phyloP scores from a whole-genome alignment of 1,139 yeast genomes.

The Nakaseomyces delphensis region DNA sequence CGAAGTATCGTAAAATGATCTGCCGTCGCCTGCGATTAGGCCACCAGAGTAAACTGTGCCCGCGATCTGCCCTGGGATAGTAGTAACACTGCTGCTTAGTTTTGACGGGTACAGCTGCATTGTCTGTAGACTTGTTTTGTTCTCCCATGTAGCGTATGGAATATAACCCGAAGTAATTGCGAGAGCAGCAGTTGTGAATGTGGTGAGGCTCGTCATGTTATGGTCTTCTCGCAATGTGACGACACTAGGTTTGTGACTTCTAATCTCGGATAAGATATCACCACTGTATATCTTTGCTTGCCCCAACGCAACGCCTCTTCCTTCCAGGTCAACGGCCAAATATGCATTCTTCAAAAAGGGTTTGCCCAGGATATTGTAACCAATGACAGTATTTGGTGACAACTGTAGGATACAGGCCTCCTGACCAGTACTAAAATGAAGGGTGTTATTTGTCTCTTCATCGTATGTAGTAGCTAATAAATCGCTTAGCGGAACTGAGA shows the following conservation, averaged over 20 bases:
- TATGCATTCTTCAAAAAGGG: constrained; percentile 50
- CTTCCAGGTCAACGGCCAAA: constrained; percentile 61
- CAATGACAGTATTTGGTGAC: constrained; percentile 42
- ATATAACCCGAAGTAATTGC: constrained; percentile 38
- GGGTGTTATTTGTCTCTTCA: constrained; percentile 17
- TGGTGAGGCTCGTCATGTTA: not conserved
- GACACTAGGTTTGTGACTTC: not conserved
- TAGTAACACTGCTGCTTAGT: constrained; percentile 12
- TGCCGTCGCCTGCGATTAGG: constrained; percentile 22
- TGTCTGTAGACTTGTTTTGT: constrained; percentile 28
- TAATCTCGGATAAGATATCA: not conserved
- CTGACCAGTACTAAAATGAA: constrained; percentile 47
- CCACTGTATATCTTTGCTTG: constrained; percentile 27
- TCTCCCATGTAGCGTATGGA: constrained; percentile 41
- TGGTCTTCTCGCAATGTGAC: not conserved
- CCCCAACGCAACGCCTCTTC: constrained; percentile 50
- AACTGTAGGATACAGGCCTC: constrained; percentile 55
- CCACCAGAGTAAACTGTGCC: constrained; percentile 27
- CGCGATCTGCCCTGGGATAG: constrained; percentile 25
- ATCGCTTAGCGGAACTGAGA: constrained; percentile 47
- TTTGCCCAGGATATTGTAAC: constrained; percentile 54
- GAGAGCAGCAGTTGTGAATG: constrained; percentile 17
- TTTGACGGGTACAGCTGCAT: constrained; percentile 28
- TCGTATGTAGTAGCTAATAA: constrained; percentile 39
- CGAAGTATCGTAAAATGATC: constrained; percentile 26